phyloP scores from a whole-genome alignment of 345 rosid genomes.

The Orychophragmus violaceus region DNA sequence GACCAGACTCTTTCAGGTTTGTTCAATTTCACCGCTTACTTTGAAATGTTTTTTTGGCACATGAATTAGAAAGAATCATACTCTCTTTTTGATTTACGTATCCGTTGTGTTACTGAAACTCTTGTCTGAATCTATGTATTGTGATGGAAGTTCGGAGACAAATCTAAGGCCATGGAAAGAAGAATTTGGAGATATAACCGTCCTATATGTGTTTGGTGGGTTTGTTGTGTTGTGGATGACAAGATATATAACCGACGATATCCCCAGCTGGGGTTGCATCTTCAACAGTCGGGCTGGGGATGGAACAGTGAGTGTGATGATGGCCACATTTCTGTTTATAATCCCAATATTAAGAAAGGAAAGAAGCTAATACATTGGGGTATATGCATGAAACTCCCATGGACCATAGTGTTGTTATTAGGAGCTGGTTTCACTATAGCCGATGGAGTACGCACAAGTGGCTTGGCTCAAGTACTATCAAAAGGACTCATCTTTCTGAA shows the following conservation, averaged over 20 bases:
- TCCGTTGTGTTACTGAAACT: neutral
- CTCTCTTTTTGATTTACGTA: neutral
- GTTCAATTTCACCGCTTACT: neutral
- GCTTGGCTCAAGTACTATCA: constrained; percentile 62
- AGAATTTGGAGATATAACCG: constrained; percentile 70
- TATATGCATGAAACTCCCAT: constrained; percentile 82
- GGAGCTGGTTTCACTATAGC: constrained; percentile 96
- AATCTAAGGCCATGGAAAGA: constrained; percentile 69
- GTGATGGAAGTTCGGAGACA: constrained; percentile 67
- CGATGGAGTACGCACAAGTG: constrained; percentile 71
- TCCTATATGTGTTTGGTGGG: constrained; percentile 54
- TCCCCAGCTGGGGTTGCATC: constrained; percentile 81
- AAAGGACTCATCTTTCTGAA: constrained; percentile 54
- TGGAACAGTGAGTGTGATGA: constrained; percentile 83
- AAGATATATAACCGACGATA: constrained; percentile 76
- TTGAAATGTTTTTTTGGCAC: neutral
- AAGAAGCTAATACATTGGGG: constrained; percentile 88
- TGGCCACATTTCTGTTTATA: constrained; percentile 83
- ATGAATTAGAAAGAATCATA: neutral
- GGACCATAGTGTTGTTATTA: constrained; percentile 67
- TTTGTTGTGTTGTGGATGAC: constrained; percentile 82
- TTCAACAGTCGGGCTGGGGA: constrained; percentile 71
- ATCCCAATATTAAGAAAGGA: constrained; percentile 71
- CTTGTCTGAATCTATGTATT: neutral
- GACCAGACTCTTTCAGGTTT: constrained; percentile 62